phyloP scores from a whole-genome alignment of 768 basidiomycete genomes.

The Podaxis sp. region DNA sequence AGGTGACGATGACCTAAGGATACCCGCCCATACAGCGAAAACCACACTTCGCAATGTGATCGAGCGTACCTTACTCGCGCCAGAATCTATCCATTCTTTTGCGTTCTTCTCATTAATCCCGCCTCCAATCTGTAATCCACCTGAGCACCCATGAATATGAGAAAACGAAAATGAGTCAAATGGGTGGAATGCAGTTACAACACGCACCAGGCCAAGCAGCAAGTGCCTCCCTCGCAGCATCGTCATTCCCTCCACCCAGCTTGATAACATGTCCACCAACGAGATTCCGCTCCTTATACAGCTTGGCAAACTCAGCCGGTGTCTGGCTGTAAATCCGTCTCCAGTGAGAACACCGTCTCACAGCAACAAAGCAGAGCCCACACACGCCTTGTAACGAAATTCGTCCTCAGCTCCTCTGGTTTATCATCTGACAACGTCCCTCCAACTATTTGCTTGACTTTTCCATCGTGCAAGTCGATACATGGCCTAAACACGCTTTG shows the following conservation, averaged over 20 bases:
- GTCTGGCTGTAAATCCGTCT: conserved; percentile 49
- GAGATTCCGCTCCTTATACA: conserved; percentile 69
- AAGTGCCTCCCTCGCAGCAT: conserved; percentile 82
- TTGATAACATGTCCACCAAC: conserved; percentile 95
- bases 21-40: background rate
- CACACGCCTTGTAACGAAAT: conserved; percentile 84
- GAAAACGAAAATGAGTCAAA: background rate
- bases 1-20: conserved; percentile 93
- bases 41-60: background rate
- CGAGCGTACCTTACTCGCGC: conserved; percentile 74
- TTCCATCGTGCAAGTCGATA: conserved; percentile 93
- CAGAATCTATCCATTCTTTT: conserved; percentile 75
- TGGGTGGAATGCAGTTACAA: background rate
- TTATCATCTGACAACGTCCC: conserved; percentile 77
- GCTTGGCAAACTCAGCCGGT: conserved; percentile 70
- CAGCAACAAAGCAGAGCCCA: background rate
- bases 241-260: conserved; percentile 85
- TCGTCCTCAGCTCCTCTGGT: conserved; percentile 66
- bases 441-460: conserved; percentile 98
- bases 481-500: conserved; percentile 80
- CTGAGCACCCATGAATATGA: conserved; percentile 30
- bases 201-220: conserved; percentile 73
- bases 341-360: background rate
- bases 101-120: conserved; percentile 86
- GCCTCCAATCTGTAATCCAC: conserved; percentile 86